A percentile compares a stretch with the other conserved stretches of the same genome.
Evolutionary conservation across 345 rosid genomes (phyloP).

Genomic region (Rhodomyrtus tomentosa): DNA sequence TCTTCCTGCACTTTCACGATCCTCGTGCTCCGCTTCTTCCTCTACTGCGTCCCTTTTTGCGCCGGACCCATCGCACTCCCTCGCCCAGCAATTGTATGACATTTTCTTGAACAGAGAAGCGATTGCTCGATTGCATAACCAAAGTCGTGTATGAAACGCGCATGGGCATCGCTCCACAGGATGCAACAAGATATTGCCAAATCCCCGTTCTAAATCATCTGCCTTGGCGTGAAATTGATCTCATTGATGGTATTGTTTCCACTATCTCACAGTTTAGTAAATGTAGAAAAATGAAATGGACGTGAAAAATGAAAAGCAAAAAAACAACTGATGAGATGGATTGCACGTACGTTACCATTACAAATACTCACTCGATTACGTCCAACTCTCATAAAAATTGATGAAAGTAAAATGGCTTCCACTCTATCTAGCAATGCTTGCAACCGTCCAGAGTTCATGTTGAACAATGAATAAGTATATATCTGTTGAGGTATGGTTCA

Average conservation of each 20-base stretch:
- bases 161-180: neutral
- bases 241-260: no score
- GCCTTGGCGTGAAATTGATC: neutral
- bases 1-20: conserved; percentile 34
- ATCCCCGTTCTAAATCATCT: neutral
- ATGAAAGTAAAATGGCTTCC: neutral
- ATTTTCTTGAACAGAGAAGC: neutral
- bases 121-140: neutral
- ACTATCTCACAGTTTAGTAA: no score
- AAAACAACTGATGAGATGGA: no score
- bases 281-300: no score
- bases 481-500: no score
- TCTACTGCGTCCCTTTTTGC: conserved; percentile 22
- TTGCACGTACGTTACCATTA: no score
- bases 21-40: conserved; percentile 26
- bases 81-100: conserved; percentile 30
- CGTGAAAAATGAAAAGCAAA: no score
- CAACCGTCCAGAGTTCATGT: neutral
- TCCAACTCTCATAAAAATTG: no score
- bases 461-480: neutral
- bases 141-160: neutral
- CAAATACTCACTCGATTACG: no score
- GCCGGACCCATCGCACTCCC: conserved; percentile 37
- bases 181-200: neutral
- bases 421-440: neutral